These are phyloP conservation scores for Huntiella decipiens DNA, from an alignment of 2,329 filamentous ascomycete genomes.

Conservation along the genomic window DNA sequence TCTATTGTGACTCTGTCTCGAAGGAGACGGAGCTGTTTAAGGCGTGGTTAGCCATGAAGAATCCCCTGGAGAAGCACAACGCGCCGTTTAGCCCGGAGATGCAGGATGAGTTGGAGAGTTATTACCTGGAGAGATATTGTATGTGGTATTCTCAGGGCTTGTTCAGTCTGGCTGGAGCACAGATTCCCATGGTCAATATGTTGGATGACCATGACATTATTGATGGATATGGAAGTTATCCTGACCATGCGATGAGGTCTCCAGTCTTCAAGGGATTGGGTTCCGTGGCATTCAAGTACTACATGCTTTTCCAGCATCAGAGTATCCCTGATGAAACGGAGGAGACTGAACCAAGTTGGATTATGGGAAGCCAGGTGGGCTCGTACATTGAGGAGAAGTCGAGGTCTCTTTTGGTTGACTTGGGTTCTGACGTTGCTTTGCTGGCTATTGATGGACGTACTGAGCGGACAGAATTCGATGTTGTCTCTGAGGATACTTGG, in stretches of 20 bases:
- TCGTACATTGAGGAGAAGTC: slow-evolving; percentile 81
- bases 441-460: slow-evolving; percentile 82
- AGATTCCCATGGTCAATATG: slow-evolving; percentile 97
- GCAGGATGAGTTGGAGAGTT: slow-evolving; percentile 72
- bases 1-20: slow-evolving; percentile 81
- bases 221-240: slow-evolving; percentile 83
- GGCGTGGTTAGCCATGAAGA: slow-evolving; percentile 68
- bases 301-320: slow-evolving; percentile 96
- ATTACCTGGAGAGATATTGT: slow-evolving; percentile 74
- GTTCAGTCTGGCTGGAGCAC: slow-evolving; percentile 78
- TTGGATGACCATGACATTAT: slow-evolving; percentile 92
- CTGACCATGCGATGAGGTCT: slow-evolving; percentile 76
- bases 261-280: slow-evolving; percentile 81
- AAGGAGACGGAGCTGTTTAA: slow-evolving; percentile 57
- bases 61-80: slow-evolving; percentile 59
- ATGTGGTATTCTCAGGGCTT: slow-evolving; percentile 95
- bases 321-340: slow-evolving; percentile 66
- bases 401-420: slow-evolving; percentile 65
- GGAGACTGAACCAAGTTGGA: slow-evolving; percentile 74
- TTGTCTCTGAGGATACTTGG: slow-evolving; percentile 65
- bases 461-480: slow-evolving; percentile 66
- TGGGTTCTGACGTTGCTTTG: slow-evolving; percentile 64
- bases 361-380: slow-evolving; percentile 59
- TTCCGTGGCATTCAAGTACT: slow-evolving; percentile 91
- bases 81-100: slow-evolving; percentile 62